These are phyloP conservation scores for Alternaria rosae DNA, from an alignment of 2,329 filamentous ascomycete species.

Conservation along the genomic window DNA sequence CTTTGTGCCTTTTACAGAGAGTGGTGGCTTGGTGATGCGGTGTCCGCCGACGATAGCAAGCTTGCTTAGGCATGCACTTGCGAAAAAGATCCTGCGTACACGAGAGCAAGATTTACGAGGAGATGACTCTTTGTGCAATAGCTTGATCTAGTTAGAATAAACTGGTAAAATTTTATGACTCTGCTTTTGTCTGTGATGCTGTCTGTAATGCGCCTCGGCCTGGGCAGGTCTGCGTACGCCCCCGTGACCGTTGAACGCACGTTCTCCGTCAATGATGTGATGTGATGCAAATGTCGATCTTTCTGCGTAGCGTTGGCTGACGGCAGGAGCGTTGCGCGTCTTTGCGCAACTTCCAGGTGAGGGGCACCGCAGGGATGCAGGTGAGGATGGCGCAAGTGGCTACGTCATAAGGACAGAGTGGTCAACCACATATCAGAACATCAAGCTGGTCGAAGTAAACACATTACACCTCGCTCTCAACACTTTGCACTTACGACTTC, in stretches of 20 bases:
- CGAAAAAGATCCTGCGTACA: conserved; percentile 17
- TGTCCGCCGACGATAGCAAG: conserved; percentile 15
- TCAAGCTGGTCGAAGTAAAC: not conserved
- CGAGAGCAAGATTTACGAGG: conserved; percentile 31
- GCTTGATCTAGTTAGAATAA: conserved; percentile 40
- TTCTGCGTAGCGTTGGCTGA: not conserved
- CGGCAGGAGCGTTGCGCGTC: conserved; percentile 12
- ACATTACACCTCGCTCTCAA: not conserved
- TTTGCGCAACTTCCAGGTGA: conserved; percentile 5
- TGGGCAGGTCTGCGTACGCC: not conserved
- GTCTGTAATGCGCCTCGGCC: not conserved
- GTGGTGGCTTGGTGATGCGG: conserved; percentile 15
- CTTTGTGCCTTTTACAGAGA: conserved; percentile 3
- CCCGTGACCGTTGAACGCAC: not conserved
- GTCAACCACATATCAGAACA: not conserved
- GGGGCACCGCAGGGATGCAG: conserved; percentile 6
- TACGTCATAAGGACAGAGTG: conserved; percentile 9
- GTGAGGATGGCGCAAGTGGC: not conserved
- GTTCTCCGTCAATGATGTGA: conserved; percentile 11
- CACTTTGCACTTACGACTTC: not conserved
- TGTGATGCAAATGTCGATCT: conserved; percentile 19
- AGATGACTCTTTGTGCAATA: conserved; percentile 39
- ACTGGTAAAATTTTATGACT: conserved; percentile 26
- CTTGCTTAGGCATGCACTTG: conserved; percentile 39
- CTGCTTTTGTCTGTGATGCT: not conserved